These are phyloP conservation scores for Mycosphaerella sp. DNA, from an alignment of 2,329 filamentous ascomycete genomes.

Conservation along the genomic window DNA sequence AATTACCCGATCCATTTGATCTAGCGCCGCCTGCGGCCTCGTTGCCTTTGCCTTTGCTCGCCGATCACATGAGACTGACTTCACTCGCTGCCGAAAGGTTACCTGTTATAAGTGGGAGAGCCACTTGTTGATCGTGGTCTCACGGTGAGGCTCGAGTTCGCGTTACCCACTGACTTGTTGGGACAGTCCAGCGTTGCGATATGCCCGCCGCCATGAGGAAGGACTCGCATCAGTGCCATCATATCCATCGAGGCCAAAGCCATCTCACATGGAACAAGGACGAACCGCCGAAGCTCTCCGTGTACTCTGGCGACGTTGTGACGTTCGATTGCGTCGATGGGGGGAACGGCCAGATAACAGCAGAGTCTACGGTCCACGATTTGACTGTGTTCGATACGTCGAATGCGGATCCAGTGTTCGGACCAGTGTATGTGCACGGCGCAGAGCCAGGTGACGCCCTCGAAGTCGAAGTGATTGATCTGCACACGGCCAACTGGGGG, in stretches of 20 bases:
- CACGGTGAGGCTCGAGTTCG: background rate
- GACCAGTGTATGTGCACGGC: constrained; percentile 19
- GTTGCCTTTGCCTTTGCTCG: too few relatives aligned
- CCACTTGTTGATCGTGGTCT: too few relatives aligned
- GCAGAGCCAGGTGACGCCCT: constrained; percentile 21
- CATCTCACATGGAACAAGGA: constrained; percentile 19
- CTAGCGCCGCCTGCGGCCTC: too few relatives aligned
- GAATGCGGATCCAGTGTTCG: constrained; percentile 21
- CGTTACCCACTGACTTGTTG: background rate
- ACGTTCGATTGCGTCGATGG: constrained; percentile 22
- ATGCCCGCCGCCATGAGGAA: constrained; percentile 9
- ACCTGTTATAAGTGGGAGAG: background rate
- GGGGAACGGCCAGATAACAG: constrained; percentile 19
- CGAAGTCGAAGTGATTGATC: constrained; percentile 19
- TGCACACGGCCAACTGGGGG: constrained; percentile 18
- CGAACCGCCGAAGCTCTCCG: constrained; percentile 15
- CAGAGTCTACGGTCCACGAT: constrained; percentile 13
- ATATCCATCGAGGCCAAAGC: constrained; percentile 20
- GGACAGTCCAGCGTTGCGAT: background rate
- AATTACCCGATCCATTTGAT: too few relatives aligned
- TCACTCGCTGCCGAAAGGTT: background rate
- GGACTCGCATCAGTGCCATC: constrained; percentile 14
- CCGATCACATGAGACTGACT: too few relatives aligned
- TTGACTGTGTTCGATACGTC: constrained; percentile 13
- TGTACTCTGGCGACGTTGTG: constrained; percentile 18